Evolutionary conservation across 208 protist species (phyloP).

Genomic region (Wallacemonas sp.): DNA sequence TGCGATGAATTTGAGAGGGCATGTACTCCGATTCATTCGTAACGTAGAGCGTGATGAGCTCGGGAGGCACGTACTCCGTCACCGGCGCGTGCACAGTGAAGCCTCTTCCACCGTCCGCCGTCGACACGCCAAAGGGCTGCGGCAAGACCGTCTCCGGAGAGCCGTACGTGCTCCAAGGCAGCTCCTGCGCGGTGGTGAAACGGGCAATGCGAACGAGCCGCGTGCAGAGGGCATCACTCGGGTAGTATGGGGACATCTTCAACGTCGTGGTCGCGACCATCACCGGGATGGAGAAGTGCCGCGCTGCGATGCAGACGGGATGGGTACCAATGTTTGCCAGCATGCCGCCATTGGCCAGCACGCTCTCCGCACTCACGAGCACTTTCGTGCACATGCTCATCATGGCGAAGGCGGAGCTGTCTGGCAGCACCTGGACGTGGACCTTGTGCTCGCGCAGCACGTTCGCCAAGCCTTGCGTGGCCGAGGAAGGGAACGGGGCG

Average conservation of each 20-base stretch:
- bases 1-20: conserved; percentile 96
- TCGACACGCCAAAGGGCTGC: conserved; percentile 39
- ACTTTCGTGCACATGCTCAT: conserved; percentile 98
- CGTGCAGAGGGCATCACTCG: conserved; percentile 91
- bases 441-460: conserved; percentile 74
- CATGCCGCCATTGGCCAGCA: conserved; percentile 98
- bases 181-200: conserved; percentile 61
- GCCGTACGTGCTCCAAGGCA: conserved; percentile 84
- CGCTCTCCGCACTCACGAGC: conserved; percentile 92
- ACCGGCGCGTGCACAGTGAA: conserved; percentile 91
- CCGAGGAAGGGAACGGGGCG: conserved; percentile 65
- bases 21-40: conserved; percentile 94
- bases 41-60: conserved; percentile 96
- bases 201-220: conserved; percentile 81
- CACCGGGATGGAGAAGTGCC: conserved; percentile 94
- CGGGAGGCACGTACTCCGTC: conserved; percentile 98
- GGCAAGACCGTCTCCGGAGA: conserved; percentile 65
- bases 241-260: conserved; percentile 97
- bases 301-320: conserved; percentile 93
- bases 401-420: conserved; percentile 96
- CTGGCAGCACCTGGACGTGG: conserved; percentile 91
- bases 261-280: conserved; percentile 95
- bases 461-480: conserved; percentile 64
- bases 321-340: conserved; percentile 93
- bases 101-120: conserved; percentile 25